phyloP scores from a whole-genome alignment of 306 rosid genomes.

The Hippophae tibetana region DNA sequence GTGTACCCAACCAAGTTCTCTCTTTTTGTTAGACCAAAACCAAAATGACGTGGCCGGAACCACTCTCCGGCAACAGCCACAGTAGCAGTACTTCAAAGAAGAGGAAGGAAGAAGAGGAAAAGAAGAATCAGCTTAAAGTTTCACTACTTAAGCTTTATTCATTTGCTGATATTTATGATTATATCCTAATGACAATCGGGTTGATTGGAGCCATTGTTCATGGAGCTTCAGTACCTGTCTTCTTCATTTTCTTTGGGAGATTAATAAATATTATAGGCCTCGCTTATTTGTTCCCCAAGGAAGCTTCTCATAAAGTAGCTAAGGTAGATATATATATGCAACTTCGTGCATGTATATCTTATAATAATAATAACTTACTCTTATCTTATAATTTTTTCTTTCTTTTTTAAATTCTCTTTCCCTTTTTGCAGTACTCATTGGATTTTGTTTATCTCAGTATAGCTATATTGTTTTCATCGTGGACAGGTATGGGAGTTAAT shows the following conservation, averaged over 20 bases:
- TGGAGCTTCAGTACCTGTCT: slow-evolving; percentile 92
- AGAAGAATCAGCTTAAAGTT: slow-evolving; percentile 39
- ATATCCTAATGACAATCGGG: slow-evolving; percentile 54
- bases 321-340: slow-evolving; percentile 35
- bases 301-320: slow-evolving; percentile 88
- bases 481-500: slow-evolving; percentile 56
- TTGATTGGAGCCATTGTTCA: slow-evolving; percentile 79
- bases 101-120: slow-evolving; percentile 21
- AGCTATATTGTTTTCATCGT: slow-evolving; percentile 79
- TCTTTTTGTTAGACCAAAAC: neutral
- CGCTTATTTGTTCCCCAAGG: slow-evolving; percentile 82
- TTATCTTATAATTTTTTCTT: neutral
- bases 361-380: neutral
- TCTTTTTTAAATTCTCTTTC: neutral
- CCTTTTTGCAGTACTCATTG: slow-evolving; percentile 67
- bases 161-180: slow-evolving; percentile 77
- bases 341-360: neutral
- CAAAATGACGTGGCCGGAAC: neutral
- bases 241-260: slow-evolving; percentile 86
- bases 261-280: slow-evolving; percentile 76
- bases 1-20: neutral
- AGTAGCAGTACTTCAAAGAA: neutral
- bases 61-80: slow-evolving; percentile 4
- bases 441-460: slow-evolving; percentile 85
- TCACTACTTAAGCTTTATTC: slow-evolving; percentile 53